A percentile compares a stretch with the other conserved stretches of the same genome.
phyloP scores from a whole-genome alignment of 805 yeast species.

The Sugiyamaella boreocaroliniensis region DNA sequence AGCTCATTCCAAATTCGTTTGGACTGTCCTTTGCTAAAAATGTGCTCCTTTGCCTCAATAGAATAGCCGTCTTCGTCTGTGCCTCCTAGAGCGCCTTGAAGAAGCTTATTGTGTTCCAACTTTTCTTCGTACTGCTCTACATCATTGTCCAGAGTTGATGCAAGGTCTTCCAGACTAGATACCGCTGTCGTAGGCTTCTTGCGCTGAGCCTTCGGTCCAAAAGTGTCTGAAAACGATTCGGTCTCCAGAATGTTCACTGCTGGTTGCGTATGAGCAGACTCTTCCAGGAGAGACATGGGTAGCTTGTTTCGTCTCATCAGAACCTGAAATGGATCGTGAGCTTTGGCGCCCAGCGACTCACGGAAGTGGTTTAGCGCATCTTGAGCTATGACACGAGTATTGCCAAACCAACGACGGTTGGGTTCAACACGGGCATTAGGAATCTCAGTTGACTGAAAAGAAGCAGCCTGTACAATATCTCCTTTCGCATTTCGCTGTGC shows the following conservation, averaged over 20 bases:
- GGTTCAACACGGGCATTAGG: conserved; percentile 95
- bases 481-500: conserved; percentile 84
- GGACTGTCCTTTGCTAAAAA: conserved; percentile 94
- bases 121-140: conserved; percentile 63
- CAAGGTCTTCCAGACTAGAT: conserved; percentile 74
- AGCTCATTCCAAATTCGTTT: conserved; percentile 98
- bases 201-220: conserved; percentile 93
- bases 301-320: conserved; percentile 80
- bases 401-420: conserved; percentile 95
- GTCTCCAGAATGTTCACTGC: conserved; percentile 78
- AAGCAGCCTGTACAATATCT: conserved; percentile 80
- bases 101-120: conserved; percentile 41
- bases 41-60: conserved; percentile 88
- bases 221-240: conserved; percentile 71
- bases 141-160: conserved; percentile 49
- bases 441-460: conserved; percentile 74
- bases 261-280: conserved; percentile 54
- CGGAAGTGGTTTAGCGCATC: conserved; percentile 92
- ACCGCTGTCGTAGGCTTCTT: conserved; percentile 81
- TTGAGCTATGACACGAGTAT: conserved; percentile 94
- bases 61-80: conserved; percentile 70
- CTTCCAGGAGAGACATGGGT: conserved; percentile 93
- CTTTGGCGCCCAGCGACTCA: conserved; percentile 83
- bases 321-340: conserved; percentile 78
- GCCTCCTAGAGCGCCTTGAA: conserved; percentile 34